A percentile compares a stretch with the other conserved stretches of the same genome.
Conservation (phyloP, 148 eudicot species). For the Rhododendron vialii region DNA sequence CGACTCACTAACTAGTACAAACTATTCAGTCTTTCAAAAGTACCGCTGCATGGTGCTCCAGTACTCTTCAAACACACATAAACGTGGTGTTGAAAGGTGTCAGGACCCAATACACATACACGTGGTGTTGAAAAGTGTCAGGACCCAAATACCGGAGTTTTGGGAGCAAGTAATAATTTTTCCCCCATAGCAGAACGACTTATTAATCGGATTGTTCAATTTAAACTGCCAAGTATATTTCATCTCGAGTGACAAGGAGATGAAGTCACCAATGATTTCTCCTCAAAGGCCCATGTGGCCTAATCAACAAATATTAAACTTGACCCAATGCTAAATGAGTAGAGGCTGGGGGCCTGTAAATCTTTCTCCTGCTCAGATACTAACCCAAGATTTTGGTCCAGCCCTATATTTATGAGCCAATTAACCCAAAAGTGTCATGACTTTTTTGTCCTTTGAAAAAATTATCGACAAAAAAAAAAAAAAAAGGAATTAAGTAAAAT, state of each 20-base stretch:
- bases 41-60: background rate
- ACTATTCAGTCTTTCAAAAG: background rate
- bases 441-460: background rate
- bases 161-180: background rate
- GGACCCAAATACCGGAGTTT: background rate
- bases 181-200: too few species aligned
- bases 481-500: background rate
- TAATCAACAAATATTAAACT: background rate
- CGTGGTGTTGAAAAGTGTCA: too few species aligned
- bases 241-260: background rate
- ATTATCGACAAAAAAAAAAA: background rate
- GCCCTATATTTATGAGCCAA: background rate
- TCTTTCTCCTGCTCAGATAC: background rate
- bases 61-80: too few species aligned
- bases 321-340: background rate
- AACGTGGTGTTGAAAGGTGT: too few species aligned
- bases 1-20: background rate
- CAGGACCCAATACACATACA: too few species aligned
- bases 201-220: background rate
- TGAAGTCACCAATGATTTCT: background rate
- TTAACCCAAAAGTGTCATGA: background rate
- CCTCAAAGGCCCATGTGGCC: background rate
- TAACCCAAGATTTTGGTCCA: background rate
- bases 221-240: background rate
- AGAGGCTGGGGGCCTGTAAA: background rate